Evolutionary conservation across 2,329 filamentous ascomycete species (phyloP), one percentile per base, ranked within the genome.

Genomic region (Boeremia exigua): DNA sequence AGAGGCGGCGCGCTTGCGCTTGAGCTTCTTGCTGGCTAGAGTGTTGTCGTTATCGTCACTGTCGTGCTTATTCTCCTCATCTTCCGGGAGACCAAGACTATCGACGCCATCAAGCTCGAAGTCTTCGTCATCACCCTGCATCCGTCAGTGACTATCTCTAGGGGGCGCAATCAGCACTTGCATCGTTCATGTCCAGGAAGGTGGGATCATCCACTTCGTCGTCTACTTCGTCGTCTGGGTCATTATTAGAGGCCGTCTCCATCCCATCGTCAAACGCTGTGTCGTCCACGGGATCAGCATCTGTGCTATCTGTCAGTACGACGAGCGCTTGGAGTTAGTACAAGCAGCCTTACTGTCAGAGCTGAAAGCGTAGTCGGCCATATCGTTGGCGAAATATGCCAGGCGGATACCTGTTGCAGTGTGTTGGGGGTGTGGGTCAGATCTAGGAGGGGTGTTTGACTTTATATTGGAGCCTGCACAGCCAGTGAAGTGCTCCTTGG

Each of bases 31-130:
- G 32, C 57, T 29, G 14, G 9, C 57, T 7, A 29, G n/a, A 25
- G 32, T 23, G 10, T 30, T 30, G 6, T 42, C 56, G 8, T 52
- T 49, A 11, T 61, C 45, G 37, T 58, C 54, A 33, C 53, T 53
- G 3, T 47, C 37, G 9, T 60, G 60, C 9, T 59, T 38, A n/a
- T 65, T 49, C 27, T 45, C 47, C 5, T 47, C 54, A n/a, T 60
- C 56, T 1, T 39, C 29, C 2, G 61, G 47, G 2, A 52, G 37
- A 3, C 57, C 48, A 32, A 55, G 42, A 30, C 54, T 38, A 17
- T 40, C 43, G 38, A 47, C 63, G 42, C 52, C 58, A 30, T 68
- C 60, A 15, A 70, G 64, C 40, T 52, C 54, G 57, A 63, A 61
- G 23, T 60, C 60, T 9, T 64, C 61, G 7, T 63, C 56, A 0